Conservation (phyloP, 2,329 filamentous ascomycete genomes). For the Biscogniauxia mediterranea region DNA sequence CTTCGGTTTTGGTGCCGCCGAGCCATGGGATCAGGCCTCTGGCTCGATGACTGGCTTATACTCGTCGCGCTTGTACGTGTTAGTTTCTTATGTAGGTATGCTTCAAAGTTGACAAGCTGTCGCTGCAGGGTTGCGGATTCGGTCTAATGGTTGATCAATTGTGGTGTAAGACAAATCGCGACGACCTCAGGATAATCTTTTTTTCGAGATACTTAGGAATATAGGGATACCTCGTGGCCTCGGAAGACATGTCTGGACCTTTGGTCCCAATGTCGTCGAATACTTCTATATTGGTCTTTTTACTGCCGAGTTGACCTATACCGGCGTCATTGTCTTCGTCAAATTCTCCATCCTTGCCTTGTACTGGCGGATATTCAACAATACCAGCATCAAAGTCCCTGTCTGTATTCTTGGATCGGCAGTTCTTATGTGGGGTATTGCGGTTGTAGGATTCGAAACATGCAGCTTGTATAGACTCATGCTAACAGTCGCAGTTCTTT, state of each 20-base stretch:
- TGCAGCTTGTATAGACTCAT: no score
- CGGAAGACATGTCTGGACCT: conserved; percentile 8
- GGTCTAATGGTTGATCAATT: neutral
- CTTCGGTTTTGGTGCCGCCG: conserved; percentile 13
- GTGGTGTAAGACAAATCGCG: conserved; percentile 5
- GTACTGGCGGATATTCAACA: conserved; percentile 14
- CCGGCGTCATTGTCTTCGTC: conserved; percentile 12
- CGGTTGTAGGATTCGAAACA: neutral
- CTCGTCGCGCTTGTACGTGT: conserved; percentile 2
- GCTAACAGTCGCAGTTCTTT: neutral
- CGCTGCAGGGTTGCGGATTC: conserved; percentile 2
- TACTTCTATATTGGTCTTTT: conserved; percentile 6
- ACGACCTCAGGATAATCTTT: no score
- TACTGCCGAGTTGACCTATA: conserved; percentile 9
- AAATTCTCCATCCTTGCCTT: conserved; percentile 12
- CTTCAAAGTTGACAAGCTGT: no score
- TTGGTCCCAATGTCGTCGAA: conserved; percentile 6
- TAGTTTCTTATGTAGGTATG: neutral
- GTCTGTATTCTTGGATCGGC: neutral
- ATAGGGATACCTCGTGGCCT: conserved; percentile 9
- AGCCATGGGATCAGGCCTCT: conserved; percentile 1
- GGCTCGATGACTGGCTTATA: conserved; percentile 12
- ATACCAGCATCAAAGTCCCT: conserved; percentile 9
- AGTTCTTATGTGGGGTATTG: neutral
- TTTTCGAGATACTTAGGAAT: no score